Conservation (phyloP, 164 flowering plant genomes). For the Akebia trifoliata region DNA sequence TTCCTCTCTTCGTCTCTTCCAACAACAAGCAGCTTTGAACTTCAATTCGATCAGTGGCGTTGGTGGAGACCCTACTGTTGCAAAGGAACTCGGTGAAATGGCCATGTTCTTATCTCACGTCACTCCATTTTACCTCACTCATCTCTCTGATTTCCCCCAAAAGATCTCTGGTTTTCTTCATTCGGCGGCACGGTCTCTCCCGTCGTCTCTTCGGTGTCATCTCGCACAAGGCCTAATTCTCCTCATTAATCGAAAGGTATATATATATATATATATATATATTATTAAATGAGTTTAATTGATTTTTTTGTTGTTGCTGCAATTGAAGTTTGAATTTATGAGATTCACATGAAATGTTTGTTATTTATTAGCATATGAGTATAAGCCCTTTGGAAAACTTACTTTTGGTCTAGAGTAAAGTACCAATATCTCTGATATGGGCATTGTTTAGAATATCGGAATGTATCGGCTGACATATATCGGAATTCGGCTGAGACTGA, state of each 20-base stretch:
- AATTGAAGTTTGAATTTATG: no score
- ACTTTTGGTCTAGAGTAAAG: no score
- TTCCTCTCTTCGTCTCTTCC: constrained; percentile 60
- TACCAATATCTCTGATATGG: no score
- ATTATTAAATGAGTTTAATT: no score
- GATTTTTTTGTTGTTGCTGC: no score
- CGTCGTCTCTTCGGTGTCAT: constrained; percentile 53
- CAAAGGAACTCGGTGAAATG: constrained; percentile 72
- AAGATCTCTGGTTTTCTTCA: constrained; percentile 50
- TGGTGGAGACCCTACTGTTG: constrained; percentile 43
- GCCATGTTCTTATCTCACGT: constrained; percentile 80
- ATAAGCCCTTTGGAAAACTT: no score
- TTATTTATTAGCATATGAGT: no score
- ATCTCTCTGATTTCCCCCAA: constrained; percentile 50
- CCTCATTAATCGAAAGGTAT: constrained; percentile 72
- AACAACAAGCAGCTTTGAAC: constrained; percentile 58
- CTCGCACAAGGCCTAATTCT: constrained; percentile 73
- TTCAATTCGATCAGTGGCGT: constrained; percentile 44
- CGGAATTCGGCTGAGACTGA: no score
- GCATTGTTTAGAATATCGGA: no score
- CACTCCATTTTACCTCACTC: constrained; percentile 62
- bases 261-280: no score
- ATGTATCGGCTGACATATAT: no score
- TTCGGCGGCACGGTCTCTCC: constrained; percentile 46
- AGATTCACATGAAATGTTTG: no score